phyloP scores from a whole-genome alignment of 495 filamentous ascomycete species.

The Oidiodendron maius region DNA sequence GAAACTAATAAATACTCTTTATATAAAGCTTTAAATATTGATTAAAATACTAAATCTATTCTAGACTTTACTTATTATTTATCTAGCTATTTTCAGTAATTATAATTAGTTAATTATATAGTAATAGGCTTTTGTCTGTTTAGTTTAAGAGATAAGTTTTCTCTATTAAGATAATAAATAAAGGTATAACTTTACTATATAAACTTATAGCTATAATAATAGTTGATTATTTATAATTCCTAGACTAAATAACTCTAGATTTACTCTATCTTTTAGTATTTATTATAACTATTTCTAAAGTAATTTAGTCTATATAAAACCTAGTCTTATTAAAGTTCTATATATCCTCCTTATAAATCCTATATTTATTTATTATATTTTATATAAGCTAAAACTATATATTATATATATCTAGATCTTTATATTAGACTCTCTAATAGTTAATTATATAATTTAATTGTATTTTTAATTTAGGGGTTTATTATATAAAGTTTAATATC shows the following conservation, averaged over 20 bases:
- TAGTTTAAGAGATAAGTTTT: conserved; percentile 21
- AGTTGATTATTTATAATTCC: conserved; percentile 35
- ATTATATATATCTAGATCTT: conserved; percentile 27
- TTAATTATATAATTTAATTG: background rate
- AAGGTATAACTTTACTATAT: conserved; percentile 23
- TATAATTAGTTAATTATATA: conserved; percentile 23
- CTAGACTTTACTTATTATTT: conserved; percentile 22
- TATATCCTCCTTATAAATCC: conserved; percentile 35
- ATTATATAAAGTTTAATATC: background rate
- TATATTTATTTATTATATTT: conserved; percentile 28
- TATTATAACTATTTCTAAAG: conserved; percentile 27
- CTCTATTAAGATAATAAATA: conserved; percentile 31
- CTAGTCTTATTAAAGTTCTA: too few relatives aligned
- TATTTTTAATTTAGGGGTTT: background rate
- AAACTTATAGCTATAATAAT: conserved; percentile 29
- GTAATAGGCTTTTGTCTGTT: conserved; percentile 26
- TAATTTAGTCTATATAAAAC: conserved; percentile 28
- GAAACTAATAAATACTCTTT: conserved; percentile 17
- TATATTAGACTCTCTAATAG: too few relatives aligned
- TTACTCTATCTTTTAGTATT: conserved; percentile 18
- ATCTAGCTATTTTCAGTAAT: conserved; percentile 29
- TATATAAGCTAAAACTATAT: conserved; percentile 30
- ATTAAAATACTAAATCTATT: conserved; percentile 16
- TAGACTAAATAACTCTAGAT: conserved; percentile 25
- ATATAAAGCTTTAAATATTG: conserved; percentile 14